A percentile compares a stretch with the other conserved stretches of the same genome.
phyloP scores from a whole-genome alignment of 2,329 filamentous ascomycete species.

The Fragosphaeria purpurea region DNA sequence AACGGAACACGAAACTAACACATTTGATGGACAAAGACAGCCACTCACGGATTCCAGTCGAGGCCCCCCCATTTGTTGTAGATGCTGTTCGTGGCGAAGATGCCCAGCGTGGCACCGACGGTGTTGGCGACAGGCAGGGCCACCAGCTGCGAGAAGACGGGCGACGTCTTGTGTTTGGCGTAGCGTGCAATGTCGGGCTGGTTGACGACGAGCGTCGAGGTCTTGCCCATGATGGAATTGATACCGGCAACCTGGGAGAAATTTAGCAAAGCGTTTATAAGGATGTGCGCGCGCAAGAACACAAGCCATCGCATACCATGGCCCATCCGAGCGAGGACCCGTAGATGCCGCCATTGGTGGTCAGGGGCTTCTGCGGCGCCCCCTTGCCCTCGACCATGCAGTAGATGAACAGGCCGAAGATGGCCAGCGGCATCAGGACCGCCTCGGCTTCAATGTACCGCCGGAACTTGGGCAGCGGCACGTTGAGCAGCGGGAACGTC shows the following conservation, averaged over 20 bases:
- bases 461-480: too few species aligned
- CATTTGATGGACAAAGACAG: too few species aligned
- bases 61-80: slow-evolving; percentile 29
- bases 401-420: too few species aligned
- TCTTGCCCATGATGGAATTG: slow-evolving; percentile 4
- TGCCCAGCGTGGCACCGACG: slow-evolving; percentile 31
- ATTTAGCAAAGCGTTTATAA: too few species aligned
- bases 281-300: too few species aligned
- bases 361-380: neutral
- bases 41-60: slow-evolving; percentile 15
- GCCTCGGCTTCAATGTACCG: too few species aligned
- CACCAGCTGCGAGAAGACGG: slow-evolving; percentile 30
- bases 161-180: slow-evolving; percentile 24
- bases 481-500: too few species aligned
- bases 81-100: slow-evolving; percentile 31
- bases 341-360: neutral
- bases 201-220: slow-evolving; percentile 25
- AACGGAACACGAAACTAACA: too few species aligned
- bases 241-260: neutral
- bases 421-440: too few species aligned
- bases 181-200: slow-evolving; percentile 35
- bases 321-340: slow-evolving; percentile 1
- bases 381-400: neutral
- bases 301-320: neutral
- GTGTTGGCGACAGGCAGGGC: slow-evolving; percentile 31